phyloP scores from a whole-genome alignment of 2,329 filamentous ascomycete species.

The Stromatinia cepivora region DNA sequence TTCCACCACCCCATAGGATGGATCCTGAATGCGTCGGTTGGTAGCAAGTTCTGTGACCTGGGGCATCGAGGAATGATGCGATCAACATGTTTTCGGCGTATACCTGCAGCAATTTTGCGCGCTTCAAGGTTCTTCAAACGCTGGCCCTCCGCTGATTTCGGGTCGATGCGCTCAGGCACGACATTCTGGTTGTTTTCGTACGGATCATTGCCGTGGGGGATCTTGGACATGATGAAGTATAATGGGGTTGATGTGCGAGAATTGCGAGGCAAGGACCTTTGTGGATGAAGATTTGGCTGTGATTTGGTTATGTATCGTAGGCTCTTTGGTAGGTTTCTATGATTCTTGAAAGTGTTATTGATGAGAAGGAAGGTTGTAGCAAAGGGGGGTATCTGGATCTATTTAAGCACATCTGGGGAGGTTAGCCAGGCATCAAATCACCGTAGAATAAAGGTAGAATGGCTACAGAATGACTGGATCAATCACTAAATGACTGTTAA shows the following conservation, averaged over 20 bases:
- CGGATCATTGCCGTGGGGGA: not conserved
- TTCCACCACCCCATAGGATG: too few relatives aligned
- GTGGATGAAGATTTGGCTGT: too few relatives aligned
- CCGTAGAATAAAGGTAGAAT: not conserved
- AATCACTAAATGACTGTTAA: not conserved
- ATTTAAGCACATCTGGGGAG: not conserved
- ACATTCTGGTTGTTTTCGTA: not conserved
- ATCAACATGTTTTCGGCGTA: too few relatives aligned
- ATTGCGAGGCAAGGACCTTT: not conserved
- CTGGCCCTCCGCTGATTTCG: not conserved
- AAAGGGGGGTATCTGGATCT: not conserved
- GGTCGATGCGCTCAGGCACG: not conserved
- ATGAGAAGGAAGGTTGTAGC: not conserved
- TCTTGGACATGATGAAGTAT: not conserved
- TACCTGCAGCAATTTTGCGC: too few relatives aligned
- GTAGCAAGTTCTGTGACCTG: too few relatives aligned
- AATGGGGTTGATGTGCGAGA: too few relatives aligned
- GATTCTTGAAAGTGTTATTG: not conserved
- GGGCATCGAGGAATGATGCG: too few relatives aligned
- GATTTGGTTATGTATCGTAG: too few relatives aligned
- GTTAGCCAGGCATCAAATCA: not conserved
- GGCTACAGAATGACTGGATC: not conserved
- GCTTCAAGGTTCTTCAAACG: too few relatives aligned
- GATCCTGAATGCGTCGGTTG: too few relatives aligned
- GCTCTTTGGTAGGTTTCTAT: not conserved